Evolutionary conservation across 176 grass and related monocot genomes (phyloP).

Genomic region (Oryza glaberrima): DNA sequence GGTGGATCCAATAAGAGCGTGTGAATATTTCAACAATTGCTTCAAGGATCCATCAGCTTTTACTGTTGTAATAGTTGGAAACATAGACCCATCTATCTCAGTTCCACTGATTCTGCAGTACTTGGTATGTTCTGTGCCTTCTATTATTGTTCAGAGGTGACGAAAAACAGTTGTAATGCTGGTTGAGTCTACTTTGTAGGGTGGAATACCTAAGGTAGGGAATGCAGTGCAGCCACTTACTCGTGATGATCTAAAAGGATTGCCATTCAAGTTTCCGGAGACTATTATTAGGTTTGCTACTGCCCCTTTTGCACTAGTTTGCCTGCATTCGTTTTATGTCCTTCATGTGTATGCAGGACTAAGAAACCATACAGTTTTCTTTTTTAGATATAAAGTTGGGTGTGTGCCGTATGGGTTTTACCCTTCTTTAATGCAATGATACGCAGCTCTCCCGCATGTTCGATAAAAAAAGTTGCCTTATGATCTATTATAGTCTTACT

Average conservation of each 20-base stretch:
- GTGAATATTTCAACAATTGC: constrained; percentile 93
- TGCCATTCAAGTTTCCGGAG: constrained; percentile 95
- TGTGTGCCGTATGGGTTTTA: too few species aligned
- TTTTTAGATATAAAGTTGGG: constrained; percentile 14
- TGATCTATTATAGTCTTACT: constrained; percentile 20
- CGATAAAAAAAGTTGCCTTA: constrained; percentile 9
- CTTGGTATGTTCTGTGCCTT: constrained; percentile 62
- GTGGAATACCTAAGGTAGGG: constrained; percentile 82
- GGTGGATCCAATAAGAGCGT: constrained; percentile 87
- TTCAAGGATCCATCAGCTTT: constrained; percentile 93
- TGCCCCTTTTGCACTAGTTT: constrained; percentile 41
- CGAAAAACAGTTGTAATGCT: constrained; percentile 35
- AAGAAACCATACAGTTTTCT: constrained; percentile 31
- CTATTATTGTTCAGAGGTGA: constrained; percentile 26
- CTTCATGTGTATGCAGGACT: constrained; percentile 14
- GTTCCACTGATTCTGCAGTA: constrained; percentile 90
- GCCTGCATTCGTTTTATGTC: constrained; percentile 30
- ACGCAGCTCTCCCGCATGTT: too few species aligned
- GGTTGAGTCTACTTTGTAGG: constrained; percentile 53
- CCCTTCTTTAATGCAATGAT: too few species aligned
- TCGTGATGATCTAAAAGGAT: constrained; percentile 93
- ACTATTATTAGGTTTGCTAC: constrained; percentile 79
- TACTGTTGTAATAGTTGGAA: constrained; percentile 93
- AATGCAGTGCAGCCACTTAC: constrained; percentile 72
- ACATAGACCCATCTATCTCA: constrained; percentile 76